phyloP scores from a whole-genome alignment of 2,329 filamentous ascomycete species.

The Mycosphaerella arachidis region DNA sequence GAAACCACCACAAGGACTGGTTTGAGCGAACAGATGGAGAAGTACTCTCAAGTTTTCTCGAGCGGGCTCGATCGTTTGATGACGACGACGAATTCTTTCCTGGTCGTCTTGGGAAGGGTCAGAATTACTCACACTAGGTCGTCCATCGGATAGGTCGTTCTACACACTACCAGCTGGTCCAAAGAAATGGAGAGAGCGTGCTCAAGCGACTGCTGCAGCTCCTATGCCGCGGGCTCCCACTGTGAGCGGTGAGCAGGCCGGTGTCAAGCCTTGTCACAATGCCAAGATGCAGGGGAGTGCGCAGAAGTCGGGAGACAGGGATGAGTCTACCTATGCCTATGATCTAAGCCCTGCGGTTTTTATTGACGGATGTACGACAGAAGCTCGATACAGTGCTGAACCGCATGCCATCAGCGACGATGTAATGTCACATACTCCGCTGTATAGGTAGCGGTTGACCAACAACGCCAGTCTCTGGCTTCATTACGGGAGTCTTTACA shows the following conservation, averaged over 20 bases:
- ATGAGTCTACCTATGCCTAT: background rate
- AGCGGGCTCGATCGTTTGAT: background rate
- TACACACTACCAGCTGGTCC: background rate
- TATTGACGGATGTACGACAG: background rate
- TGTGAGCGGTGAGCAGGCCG: too few species aligned
- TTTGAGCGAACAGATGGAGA: background rate
- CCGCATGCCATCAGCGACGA: too few species aligned
- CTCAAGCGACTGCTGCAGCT: background rate
- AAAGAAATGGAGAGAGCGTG: background rate
- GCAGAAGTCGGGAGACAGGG: background rate
- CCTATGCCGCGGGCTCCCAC: background rate
- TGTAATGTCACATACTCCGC: background rate
- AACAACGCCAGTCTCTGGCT: background rate
- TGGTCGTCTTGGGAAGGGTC: background rate
- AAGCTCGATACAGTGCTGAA: too few species aligned
- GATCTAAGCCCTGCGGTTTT: background rate
- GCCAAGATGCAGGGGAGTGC: background rate
- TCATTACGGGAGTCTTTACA: background rate
- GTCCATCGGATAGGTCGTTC: background rate
- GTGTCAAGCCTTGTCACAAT: too few species aligned
- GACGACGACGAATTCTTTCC: background rate
- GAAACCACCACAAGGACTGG: background rate
- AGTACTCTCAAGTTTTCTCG: background rate
- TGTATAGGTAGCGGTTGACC: background rate
- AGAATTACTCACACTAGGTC: background rate